Percentiles rank a stretch among this genome's conserved stretches.
Evolutionary conservation across 257 asterid genomes (phyloP).

Genomic region (Galeopsis tetrahit): DNA sequence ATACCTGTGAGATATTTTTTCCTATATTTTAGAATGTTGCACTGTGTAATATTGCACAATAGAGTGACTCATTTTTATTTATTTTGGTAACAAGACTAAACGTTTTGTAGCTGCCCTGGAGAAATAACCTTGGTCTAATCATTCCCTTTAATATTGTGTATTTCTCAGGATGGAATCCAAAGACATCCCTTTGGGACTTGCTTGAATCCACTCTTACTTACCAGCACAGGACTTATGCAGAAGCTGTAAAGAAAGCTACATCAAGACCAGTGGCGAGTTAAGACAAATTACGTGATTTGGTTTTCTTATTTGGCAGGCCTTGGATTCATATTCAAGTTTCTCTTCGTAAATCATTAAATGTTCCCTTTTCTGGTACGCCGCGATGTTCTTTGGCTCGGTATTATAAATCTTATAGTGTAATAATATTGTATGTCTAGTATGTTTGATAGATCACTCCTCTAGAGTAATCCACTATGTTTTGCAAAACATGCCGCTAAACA

Average conservation of each 20-base stretch:
- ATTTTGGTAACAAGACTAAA: neutral
- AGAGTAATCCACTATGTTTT: neutral
- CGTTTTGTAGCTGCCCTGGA: neutral
- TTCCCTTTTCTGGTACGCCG: neutral
- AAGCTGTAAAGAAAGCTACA: conserved; percentile 68
- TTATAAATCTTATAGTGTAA: neutral
- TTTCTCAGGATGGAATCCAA: conserved; percentile 68
- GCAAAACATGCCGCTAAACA: neutral
- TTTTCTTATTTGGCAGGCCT: conserved; percentile 18
- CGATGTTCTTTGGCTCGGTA: neutral
- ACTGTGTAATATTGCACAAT: no score
- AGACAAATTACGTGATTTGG: neutral
- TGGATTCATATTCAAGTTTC: conserved; percentile 29
- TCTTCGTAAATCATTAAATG: neutral
- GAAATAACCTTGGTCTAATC: conserved; percentile 3
- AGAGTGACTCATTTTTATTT: neutral
- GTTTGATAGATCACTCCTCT: neutral
- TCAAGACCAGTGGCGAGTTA: conserved; percentile 58
- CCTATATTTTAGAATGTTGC: no score
- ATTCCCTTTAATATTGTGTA: neutral
- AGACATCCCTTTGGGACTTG: conserved; percentile 80
- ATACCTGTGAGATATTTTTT: no score
- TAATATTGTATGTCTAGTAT: conserved; percentile 16
- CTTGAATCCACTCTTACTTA: conserved; percentile 79
- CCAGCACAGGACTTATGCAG: conserved; percentile 85